A percentile compares a stretch with the other conserved stretches of the same genome.
Evolutionary conservation across 805 yeast species (phyloP).

Genomic region (Monosporozyma yasuniensis): DNA sequence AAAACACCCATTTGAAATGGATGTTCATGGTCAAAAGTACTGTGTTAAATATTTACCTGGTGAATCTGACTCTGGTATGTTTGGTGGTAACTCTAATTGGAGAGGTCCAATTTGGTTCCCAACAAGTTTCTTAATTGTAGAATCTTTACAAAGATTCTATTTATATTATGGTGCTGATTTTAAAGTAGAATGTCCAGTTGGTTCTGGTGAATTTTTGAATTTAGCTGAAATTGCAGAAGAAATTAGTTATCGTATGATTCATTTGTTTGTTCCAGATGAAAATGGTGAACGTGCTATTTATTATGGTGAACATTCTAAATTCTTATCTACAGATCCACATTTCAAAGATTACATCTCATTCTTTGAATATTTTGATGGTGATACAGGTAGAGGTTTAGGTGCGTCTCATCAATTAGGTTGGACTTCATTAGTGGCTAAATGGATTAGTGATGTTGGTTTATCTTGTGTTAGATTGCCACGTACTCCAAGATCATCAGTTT

Average conservation of each 20-base stretch:
- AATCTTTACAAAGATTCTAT: conserved; percentile 78
- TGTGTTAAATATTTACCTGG: conserved; percentile 73
- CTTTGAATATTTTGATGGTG: conserved; percentile 88
- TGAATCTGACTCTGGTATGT: conserved; percentile 85
- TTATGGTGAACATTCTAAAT: conserved; percentile 53
- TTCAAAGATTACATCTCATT: conserved; percentile 73
- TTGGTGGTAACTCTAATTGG: conserved; percentile 97
- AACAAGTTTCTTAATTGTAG: conserved; percentile 75
- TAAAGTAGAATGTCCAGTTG: conserved; percentile 84
- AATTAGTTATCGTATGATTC: conserved; percentile 77
- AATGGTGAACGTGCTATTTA: conserved; percentile 68
- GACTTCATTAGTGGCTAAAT: conserved; percentile 89
- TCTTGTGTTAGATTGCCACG: conserved; percentile 34
- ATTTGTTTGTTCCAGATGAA: conserved; percentile 62
- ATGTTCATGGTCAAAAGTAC: conserved; percentile 68
- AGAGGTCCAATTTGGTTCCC: conserved; percentile 98
- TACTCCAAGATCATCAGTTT: conserved; percentile 23
- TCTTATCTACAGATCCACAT: conserved; percentile 54
- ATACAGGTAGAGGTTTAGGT: conserved; percentile 88
- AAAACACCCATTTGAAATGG: conserved; percentile 76
- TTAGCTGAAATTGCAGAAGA: conserved; percentile 88
- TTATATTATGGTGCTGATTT: conserved; percentile 80
- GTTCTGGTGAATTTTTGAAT: conserved; percentile 68
- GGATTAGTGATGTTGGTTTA: conserved; percentile 84
- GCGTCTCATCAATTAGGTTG: conserved; percentile 95